These are phyloP conservation scores for Phytophthora litchii DNA, from an alignment of 352 stramenopile genomes.

Conservation along the genomic window DNA sequence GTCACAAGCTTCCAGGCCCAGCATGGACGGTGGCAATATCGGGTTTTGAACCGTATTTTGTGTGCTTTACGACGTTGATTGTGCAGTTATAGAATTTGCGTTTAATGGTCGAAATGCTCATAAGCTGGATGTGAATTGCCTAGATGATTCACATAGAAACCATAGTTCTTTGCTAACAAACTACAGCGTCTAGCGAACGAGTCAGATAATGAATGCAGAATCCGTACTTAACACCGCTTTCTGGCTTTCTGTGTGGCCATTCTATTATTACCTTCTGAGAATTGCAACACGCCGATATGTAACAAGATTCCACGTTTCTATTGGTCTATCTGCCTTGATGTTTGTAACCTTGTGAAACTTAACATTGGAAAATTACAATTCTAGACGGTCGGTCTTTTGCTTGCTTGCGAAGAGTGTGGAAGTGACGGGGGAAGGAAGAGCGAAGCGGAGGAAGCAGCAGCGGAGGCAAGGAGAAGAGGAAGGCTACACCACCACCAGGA, in stretches of 20 bases:
- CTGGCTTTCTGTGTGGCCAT: slow-evolving; percentile 25
- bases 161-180: no score
- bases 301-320: background rate
- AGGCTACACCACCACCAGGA: slow-evolving; percentile 2
- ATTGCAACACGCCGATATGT: background rate
- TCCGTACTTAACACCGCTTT: slow-evolving; percentile 29
- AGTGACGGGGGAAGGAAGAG: slow-evolving; percentile 44
- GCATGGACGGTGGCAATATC: no score
- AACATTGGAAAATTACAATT: background rate
- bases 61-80: no score
- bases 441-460: slow-evolving; percentile 11
- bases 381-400: background rate
- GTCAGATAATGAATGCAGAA: no score
- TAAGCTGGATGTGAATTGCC: no score
- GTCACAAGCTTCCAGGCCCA: no score
- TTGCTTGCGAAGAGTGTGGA: slow-evolving; percentile 40
- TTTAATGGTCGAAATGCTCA: no score
- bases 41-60: no score
- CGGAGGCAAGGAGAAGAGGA: slow-evolving; percentile 10
- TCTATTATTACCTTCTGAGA: background rate
- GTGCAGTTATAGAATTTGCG: no score
- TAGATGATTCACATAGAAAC: no score
- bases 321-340: background rate
- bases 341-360: background rate
- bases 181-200: no score